Conservation (phyloP, 768 basidiomycete genomes). For the Leccinum aurantiacum region DNA sequence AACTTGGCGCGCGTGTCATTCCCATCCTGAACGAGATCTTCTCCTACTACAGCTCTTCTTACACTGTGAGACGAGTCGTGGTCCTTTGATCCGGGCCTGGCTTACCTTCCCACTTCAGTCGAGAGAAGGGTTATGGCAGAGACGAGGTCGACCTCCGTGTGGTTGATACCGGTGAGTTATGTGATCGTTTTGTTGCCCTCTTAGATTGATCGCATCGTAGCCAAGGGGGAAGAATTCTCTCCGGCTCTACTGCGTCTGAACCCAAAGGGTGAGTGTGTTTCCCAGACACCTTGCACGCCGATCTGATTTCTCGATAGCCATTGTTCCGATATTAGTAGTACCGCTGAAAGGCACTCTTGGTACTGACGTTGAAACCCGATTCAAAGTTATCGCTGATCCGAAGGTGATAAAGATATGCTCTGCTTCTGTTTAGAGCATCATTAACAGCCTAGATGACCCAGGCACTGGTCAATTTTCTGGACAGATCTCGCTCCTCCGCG, state of each 20-base stretch:
- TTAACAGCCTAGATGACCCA: constrained; percentile 29
- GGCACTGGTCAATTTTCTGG: constrained; percentile 78
- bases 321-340: constrained; percentile 83
- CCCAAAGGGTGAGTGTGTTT: constrained; percentile 52
- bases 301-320: constrained; percentile 45
- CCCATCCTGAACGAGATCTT: neutral
- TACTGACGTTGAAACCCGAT: constrained; percentile 71
- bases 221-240: constrained; percentile 76
- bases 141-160: constrained; percentile 72
- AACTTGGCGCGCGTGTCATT: neutral
- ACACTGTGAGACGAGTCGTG: constrained; percentile 45
- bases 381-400: constrained; percentile 75
- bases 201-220: constrained; percentile 41
- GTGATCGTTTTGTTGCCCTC: neutral
- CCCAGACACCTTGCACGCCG: constrained; percentile 6
- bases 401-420: constrained; percentile 41
- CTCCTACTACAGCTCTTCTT: constrained; percentile 47
- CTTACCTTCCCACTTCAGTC: constrained; percentile 29
- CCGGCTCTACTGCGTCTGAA: constrained; percentile 78
- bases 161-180: constrained; percentile 58
- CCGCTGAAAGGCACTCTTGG: constrained; percentile 73
- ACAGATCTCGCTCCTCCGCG: constrained; percentile 71
- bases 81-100: neutral
- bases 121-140: constrained; percentile 81
- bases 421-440: neutral